Base-by-base conservation (phyloP, 306 rosid species). In the Lablab purpureus region DNA sequence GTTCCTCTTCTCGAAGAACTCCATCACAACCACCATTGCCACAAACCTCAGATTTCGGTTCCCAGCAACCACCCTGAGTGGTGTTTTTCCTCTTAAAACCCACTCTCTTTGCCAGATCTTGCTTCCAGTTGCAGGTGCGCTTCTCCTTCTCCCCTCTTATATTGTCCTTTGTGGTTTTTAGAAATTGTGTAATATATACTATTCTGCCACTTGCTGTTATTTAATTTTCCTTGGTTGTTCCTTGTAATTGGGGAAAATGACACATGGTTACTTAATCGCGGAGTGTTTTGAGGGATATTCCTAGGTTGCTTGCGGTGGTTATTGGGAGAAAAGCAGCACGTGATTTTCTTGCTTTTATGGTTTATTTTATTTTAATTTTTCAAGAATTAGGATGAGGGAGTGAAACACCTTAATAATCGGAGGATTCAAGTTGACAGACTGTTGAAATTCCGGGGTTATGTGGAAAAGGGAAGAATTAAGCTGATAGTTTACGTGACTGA, bases 31-130 rank as follows among this genome's bases (percentile, higher is more conserved):
- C 17, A n/a, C 71, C 79, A 46, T 37, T 51, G 74, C 41, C 47
- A 40, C 51, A 11, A 2, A 0, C 80, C 73, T 81, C 77, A 37
- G 69, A 81, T 85, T 84, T 46, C 82, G 65, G 19, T 80, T 84
- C 52, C 30, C 69, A 40, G 80, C 54, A 72, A 30, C 40, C 58
- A 52, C 54, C 12, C 17, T 30, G 49, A 28, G 41, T 30, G 62
- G 62, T 56, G 50, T 7, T 69, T 55, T 74, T 74, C 46, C 25
- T 3, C 14, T 27, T 25, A 2, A 13, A 46, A 23, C 15, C 17
- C 11, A 7, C 17, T 49, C 21, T 45, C 77, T 28, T 32, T 62
- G 71, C 58, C 86, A 85, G 97, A 91, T 91, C 97, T 90, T 87
- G 82, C 83, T 78, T 62, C 85, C 47, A 17, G 7, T 41, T 73